A percentile compares a stretch with the other conserved stretches of the same genome.
Conservation (phyloP, 208 protist genomes). For the Vickermania ingenoplastis region DNA sequence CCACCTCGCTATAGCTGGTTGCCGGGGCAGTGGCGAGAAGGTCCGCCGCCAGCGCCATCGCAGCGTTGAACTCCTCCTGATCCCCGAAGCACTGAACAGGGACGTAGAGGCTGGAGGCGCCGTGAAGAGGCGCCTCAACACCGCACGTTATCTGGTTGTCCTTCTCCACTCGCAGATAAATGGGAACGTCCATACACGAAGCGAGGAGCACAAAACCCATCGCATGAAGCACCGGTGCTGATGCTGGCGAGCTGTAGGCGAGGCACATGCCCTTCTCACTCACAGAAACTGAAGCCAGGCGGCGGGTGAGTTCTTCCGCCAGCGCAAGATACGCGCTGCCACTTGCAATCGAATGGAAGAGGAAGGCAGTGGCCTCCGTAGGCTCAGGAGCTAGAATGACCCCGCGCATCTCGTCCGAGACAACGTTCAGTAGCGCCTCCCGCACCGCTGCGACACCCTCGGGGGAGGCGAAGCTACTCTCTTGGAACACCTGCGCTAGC, state of each 20-base stretch:
- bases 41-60: conserved; percentile 55
- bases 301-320: conserved; percentile 51
- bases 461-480: conserved; percentile 3
- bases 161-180: conserved; percentile 26
- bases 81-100: conserved; percentile 19
- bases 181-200: conserved; percentile 48
- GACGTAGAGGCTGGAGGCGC: conserved; percentile 6
- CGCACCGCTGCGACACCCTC: conserved; percentile 12
- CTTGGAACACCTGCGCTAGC: conserved; percentile 27
- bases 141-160: conserved; percentile 9
- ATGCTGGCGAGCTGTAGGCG: conserved; percentile 18
- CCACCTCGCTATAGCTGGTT: conserved; percentile 20
- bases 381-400: conserved; percentile 2
- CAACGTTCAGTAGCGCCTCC: conserved; percentile 17
- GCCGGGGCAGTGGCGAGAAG: conserved; percentile 39
- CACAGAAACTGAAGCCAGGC: conserved; percentile 35
- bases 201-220: conserved; percentile 48
- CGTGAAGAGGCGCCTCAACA: conserved; percentile 2
- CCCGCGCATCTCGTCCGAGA: conserved; percentile 36
- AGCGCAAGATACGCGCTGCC: conserved; percentile 32
- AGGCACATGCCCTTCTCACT: conserved; percentile 45
- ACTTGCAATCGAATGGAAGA: conserved; percentile 40
- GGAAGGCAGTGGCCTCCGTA: conserved; percentile 24
- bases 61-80: conserved; percentile 38
- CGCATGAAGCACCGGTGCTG: conserved; percentile 35